A percentile compares a stretch with the other conserved stretches of the same genome.
Conservation (phyloP, 495 filamentous ascomycete genomes). For the Aspergillus ostianus region DNA sequence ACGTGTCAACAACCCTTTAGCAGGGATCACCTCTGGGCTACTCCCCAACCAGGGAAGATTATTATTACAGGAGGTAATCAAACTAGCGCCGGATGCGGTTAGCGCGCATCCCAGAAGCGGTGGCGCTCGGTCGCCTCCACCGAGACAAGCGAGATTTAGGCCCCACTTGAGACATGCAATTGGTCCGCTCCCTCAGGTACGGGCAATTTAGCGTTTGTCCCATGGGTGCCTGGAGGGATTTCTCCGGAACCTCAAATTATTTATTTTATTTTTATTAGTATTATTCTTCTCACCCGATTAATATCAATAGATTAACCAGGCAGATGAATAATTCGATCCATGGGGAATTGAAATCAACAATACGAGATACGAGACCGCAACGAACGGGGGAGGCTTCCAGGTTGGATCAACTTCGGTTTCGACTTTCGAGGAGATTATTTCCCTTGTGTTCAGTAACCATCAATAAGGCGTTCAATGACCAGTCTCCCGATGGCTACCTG, state of each 20-base stretch:
- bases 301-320: not conserved
- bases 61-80: conserved; percentile 21
- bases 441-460: too few relatives aligned
- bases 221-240: conserved; percentile 18
- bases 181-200: conserved; percentile 27
- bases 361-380: not conserved
- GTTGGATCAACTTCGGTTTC: not conserved
- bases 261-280: not conserved
- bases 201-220: conserved; percentile 20
- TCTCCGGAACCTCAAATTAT: conserved; percentile 18
- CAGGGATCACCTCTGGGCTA: not conserved
- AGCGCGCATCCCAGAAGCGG: conserved; percentile 11
- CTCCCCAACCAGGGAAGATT: too few relatives aligned
- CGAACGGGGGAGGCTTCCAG: too few relatives aligned
- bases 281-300: not conserved
- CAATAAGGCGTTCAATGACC: too few relatives aligned
- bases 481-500: too few relatives aligned
- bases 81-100: conserved; percentile 13
- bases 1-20: not conserved
- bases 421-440: too few relatives aligned
- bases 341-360: not conserved
- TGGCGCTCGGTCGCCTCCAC: conserved; percentile 23
- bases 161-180: conserved; percentile 23
- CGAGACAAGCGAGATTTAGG: conserved; percentile 30
- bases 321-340: not conserved